phyloP scores from a whole-genome alignment of 1,139 yeast genomes.

The Yamadazyma oceani region DNA sequence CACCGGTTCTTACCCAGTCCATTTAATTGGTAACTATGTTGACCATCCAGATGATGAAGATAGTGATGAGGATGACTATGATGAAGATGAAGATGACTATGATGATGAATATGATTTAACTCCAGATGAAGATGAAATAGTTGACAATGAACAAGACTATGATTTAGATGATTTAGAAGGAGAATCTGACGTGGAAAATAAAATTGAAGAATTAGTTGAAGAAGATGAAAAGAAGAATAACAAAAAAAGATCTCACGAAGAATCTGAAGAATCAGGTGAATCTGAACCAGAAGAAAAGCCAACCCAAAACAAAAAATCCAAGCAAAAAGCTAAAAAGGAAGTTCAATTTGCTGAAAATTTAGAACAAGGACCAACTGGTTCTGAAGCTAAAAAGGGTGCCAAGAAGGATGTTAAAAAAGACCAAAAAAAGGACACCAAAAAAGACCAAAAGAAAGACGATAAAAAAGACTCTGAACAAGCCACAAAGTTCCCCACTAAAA shows the following conservation, averaged over 20 bases:
- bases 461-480: conserved; percentile 22
- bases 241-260: conserved; percentile 34
- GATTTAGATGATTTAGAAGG: conserved; percentile 66
- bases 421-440: conserved; percentile 25
- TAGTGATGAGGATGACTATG: conserved; percentile 47
- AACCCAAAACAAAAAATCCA: conserved; percentile 29
- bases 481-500: conserved; percentile 63
- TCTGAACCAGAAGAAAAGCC: conserved; percentile 20
- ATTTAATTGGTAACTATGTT: conserved; percentile 91
- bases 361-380: conserved; percentile 88
- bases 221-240: conserved; percentile 43
- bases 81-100: conserved; percentile 50
- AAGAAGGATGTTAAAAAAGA: conserved; percentile 24
- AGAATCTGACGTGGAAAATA: conserved; percentile 54
- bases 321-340: conserved; percentile 54
- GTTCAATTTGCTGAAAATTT: conserved; percentile 88
- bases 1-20: conserved; percentile 92
- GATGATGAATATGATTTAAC: conserved; percentile 83
- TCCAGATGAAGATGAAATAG: conserved; percentile 87
- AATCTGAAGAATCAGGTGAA: conserved; percentile 12
- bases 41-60: conserved; percentile 88
- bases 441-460: conserved; percentile 20
- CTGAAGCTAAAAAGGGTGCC: conserved; percentile 28
- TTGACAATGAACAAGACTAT: conserved; percentile 18
- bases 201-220: conserved; percentile 61